phyloP scores from a whole-genome alignment of 768 basidiomycete genomes.

The Rhodotorula taiwanensis region DNA sequence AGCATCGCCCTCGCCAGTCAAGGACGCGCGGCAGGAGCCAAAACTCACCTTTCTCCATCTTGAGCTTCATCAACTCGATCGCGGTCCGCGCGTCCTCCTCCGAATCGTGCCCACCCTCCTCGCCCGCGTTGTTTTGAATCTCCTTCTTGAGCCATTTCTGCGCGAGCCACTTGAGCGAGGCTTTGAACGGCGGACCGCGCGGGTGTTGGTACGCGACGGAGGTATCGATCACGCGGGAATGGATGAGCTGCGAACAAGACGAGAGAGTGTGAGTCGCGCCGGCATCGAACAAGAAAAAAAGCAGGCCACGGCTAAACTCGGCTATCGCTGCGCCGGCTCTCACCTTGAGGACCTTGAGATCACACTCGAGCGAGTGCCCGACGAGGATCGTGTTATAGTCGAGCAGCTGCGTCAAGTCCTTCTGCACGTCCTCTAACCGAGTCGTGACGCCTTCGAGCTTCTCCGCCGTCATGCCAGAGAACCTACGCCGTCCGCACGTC shows the following conservation, averaged over 20 bases:
- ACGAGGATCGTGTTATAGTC: constrained; percentile 63
- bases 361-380: constrained; percentile 93
- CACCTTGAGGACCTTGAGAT: constrained; percentile 72
- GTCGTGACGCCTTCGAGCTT: constrained; percentile 64
- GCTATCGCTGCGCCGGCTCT: background rate
- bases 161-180: constrained; percentile 92
- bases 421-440: constrained; percentile 71
- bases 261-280: background rate
- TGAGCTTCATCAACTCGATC: constrained; percentile 71
- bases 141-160: constrained; percentile 86
- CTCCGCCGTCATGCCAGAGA: constrained; percentile 85
- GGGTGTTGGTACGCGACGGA: constrained; percentile 86
- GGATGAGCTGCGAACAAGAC: constrained; percentile 51
- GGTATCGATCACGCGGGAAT: constrained; percentile 84
- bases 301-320: background rate
- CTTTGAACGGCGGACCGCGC: constrained; percentile 84
- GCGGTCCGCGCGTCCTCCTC: constrained; percentile 91
- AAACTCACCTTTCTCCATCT: constrained; percentile 61
- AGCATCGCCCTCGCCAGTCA: background rate
- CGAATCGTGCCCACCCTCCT: constrained; percentile 76
- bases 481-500: constrained; percentile 49
- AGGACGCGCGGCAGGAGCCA: background rate
- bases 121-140: constrained; percentile 55
- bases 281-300: background rate
- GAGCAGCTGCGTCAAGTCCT: constrained; percentile 52